A percentile compares a stretch with the other conserved stretches of the same genome.
Evolutionary conservation across 148 eudicot genomes (phyloP).

Genomic region (Chenopodium album): DNA sequence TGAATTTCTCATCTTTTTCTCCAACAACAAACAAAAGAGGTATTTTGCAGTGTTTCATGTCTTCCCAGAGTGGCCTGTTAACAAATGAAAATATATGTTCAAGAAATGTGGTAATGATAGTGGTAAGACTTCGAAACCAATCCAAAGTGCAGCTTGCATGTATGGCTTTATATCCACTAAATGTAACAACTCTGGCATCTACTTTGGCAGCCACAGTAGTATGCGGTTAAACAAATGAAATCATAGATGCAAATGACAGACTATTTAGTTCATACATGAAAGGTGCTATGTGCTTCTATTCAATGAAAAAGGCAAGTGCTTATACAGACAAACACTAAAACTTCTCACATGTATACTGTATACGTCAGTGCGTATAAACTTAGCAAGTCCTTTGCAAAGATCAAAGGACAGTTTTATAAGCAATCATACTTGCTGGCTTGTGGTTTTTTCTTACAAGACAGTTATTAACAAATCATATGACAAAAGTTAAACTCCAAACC

Average conservation of each 20-base stretch:
- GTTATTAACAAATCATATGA: not conserved
- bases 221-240: not conserved
- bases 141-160: not conserved
- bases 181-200: not conserved
- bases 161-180: not conserved
- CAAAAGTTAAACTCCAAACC: not conserved
- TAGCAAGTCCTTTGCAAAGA: not conserved
- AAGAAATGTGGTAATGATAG: not conserved
- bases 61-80: constrained; percentile 81
- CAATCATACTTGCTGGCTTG: not conserved
- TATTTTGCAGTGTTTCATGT: constrained; percentile 55
- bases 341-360: not conserved
- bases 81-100: constrained; percentile 1
- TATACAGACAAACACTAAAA: not conserved
- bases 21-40: constrained; percentile 67
- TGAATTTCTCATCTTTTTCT: constrained; percentile 71
- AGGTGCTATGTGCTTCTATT: not conserved
- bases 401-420: not conserved
- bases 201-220: not conserved
- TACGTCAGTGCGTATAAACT: not conserved
- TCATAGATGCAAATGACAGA: not conserved
- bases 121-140: not conserved
- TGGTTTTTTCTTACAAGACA: not conserved
- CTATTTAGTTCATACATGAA: not conserved
- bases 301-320: too few species aligned